Base-by-base conservation (phyloP, 2,329 filamentous ascomycete genomes). In the Phialocephala subalpina region DNA sequence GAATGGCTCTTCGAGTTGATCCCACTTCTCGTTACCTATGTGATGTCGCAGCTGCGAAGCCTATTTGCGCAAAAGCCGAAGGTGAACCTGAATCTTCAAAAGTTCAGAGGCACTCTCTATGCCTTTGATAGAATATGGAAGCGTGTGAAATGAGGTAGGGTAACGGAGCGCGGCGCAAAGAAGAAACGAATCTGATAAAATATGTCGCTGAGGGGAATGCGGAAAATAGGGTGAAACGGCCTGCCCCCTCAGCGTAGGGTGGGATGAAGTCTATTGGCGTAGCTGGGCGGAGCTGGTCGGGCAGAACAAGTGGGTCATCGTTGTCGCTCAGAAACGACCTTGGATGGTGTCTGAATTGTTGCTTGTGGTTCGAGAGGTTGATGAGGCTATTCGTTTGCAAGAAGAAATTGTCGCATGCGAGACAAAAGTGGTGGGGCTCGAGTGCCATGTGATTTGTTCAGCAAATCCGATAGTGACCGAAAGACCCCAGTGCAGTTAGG, bases 221-320 rank as follows among this genome's bases (percentile, higher is more conserved):
- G 53, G 53, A 57, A 57, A 57, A 57, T 36, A 57, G 3, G 53
- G 53, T 25, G 29, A 57, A 35, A 57, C 53, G 22, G 29, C 29
- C 35, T n/a, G n/a, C 29, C 53, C 22, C 53, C 25, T 57, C 53
- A 35, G 53, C n/a, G 53, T 57, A 57, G 25, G 53, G 47, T 53
- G 47, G 20, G 25, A 35, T 33, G 53, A 57, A 57, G 53, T 57
- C 53, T 57, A 57, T 57, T 57, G 53, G 53, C 38, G 12, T 3
- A 33, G 47, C 59, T 61, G 12, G 33, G 9, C 12, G 22, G 53
- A 57, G 53, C 53, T 57, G 25, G 53, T 57, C 29, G 53, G 53
- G 53, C 53, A 57, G 53, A 57, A 29, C 18, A 57, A 57, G 3
- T 57, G 29, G 35, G 53, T 57, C 53, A 58, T 84, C 38, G 38